phyloP scores from a whole-genome alignment of 495 filamentous ascomycete genomes.

The Tuber calosporum region DNA sequence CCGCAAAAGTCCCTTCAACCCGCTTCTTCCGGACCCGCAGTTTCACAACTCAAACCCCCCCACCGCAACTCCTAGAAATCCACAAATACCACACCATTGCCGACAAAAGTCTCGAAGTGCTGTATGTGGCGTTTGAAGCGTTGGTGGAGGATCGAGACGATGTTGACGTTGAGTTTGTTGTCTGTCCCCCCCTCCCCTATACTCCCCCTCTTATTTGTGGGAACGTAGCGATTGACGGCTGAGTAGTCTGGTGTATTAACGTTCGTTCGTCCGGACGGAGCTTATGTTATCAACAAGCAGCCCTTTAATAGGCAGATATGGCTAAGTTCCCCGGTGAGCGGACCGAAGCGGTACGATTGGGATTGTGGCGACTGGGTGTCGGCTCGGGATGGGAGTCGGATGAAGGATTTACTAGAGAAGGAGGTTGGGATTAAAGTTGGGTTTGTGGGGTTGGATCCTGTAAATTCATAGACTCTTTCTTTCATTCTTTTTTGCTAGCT shows the following conservation, averaged over 20 bases:
- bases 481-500: not conserved
- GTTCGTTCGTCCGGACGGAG: conserved; percentile 59
- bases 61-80: not conserved
- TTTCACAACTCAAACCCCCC: not conserved
- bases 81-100: conserved; percentile 47
- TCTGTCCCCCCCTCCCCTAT: conserved; percentile 36
- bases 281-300: conserved; percentile 94
- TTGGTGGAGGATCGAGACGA: conserved; percentile 57
- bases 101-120: conserved; percentile 51
- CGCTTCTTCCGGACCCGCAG: not conserved
- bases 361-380: conserved; percentile 77
- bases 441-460: not conserved
- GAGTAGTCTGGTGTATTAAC: conserved; percentile 67
- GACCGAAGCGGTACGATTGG: conserved; percentile 89
- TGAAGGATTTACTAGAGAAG: conserved; percentile 60
- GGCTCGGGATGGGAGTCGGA: conserved; percentile 64
- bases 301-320: conserved; percentile 96
- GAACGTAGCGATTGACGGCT: not conserved
- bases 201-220: too few species aligned
- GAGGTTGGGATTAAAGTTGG: conserved; percentile 56
- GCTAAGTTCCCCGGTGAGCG: conserved; percentile 85
- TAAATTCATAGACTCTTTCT: not conserved
- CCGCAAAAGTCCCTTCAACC: not conserved
- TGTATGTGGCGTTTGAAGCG: conserved; percentile 58
- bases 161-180: conserved; percentile 60